These are phyloP conservation scores for Truncatella angustata DNA, from an alignment of 2,329 filamentous ascomycete genomes.

Conservation along the genomic window DNA sequence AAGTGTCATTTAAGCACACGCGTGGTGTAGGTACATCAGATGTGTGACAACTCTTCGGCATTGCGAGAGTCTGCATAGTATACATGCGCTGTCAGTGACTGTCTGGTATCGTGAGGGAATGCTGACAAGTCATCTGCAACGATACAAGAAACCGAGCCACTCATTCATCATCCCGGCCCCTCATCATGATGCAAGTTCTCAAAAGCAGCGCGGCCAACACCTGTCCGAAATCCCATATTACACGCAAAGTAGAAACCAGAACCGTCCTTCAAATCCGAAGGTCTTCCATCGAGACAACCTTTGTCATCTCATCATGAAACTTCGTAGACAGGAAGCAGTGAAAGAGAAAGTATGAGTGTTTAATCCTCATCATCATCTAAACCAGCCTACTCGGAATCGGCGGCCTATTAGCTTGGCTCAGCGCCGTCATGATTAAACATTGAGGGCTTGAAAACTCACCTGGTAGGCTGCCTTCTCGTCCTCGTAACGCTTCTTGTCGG, in stretches of 20 bases:
- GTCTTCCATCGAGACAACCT: slow-evolving; percentile 7
- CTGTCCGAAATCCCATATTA: slow-evolving; percentile 15
- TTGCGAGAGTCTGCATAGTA: slow-evolving; percentile 9
- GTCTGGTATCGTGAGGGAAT: slow-evolving; percentile 9
- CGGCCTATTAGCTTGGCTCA: slow-evolving; percentile 25
- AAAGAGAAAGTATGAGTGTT: slow-evolving; percentile 7
- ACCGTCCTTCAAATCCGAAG: background rate
- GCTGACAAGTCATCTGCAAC: slow-evolving; percentile 7
- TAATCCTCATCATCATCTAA: slow-evolving; percentile 45
- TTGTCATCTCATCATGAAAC: slow-evolving; percentile 7
- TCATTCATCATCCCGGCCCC: background rate
- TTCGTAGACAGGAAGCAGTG: slow-evolving; percentile 23
- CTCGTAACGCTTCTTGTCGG: slow-evolving; percentile 99
- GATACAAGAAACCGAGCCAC: background rate
- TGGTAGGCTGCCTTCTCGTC: slow-evolving; percentile 95
- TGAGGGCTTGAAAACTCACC: no score
- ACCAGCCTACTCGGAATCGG: slow-evolving; percentile 48
- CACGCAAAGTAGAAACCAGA: slow-evolving; percentile 12
- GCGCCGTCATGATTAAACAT: no score
- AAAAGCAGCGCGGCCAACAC: slow-evolving; percentile 13
- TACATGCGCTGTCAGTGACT: slow-evolving; percentile 11
- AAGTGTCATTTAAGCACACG: background rate
- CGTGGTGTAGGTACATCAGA: background rate
- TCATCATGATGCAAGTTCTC: background rate
- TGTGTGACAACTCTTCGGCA: slow-evolving; percentile 4